Base-by-base conservation (phyloP, 176 grass and related monocot genomes). In the Triticum monococcum region DNA sequence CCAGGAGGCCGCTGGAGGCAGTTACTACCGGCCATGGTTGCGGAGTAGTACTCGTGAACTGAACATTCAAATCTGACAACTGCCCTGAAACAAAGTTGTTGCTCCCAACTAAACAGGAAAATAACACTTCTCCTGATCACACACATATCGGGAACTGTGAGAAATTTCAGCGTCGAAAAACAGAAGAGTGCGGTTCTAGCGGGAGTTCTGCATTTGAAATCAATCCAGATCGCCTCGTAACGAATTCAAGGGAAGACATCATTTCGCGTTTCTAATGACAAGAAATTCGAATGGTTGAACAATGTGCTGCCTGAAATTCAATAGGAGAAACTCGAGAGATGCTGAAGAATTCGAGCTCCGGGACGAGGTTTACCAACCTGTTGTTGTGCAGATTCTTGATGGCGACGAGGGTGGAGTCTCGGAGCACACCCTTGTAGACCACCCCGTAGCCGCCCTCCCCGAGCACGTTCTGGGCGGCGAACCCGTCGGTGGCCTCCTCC, bases 381-480 rank as follows among this genome's bases (percentile, higher is more conserved):
- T 96, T 96, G 75, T 98, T 98, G 86, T 92, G 91, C 76, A 98
- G 91, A 81, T 91, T 94, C 85, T 98, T 98, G 71, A 98, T 81
- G 85, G 96, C 96, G 77, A 96, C 90, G 72, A 80, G 73, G 86
- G 90, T 91, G 63, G 78, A 73, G 90, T 98, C 90, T 5, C 77
- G 46, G 46, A 98, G 79, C 28, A 91, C 84, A 31, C 96, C 96
- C 26, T 69, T 91, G 83, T 92, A 98, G 12, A 98, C 96, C 33
- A 98, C 91, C n/a, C 96, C 88, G 45, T 92, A 98, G 0, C 93
- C 92, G 32, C 96, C 96, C 45, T 98, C 96, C 14, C 93, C 96
- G 52, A 98, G 84, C 68, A 96, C 87, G 85, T 94, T 98, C 24
- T 54, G 84, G 30, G 84, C 86, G 17, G 92, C 79, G 43, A 98